phyloP scores from a whole-genome alignment of 306 rosid species.

The Prunus mume region DNA sequence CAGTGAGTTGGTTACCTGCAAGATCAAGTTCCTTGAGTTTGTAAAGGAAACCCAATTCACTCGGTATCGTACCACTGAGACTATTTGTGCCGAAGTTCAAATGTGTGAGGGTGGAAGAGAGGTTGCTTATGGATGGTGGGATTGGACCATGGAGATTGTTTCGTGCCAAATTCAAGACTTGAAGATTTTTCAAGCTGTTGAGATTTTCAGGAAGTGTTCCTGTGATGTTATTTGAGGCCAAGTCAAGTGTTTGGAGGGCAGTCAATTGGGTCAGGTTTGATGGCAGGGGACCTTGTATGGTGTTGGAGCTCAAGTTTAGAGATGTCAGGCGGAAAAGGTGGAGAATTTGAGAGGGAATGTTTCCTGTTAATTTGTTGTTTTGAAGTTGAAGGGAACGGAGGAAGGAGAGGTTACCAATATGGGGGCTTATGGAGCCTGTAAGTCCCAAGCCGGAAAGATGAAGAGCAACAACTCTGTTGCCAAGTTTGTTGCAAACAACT shows the following conservation, averaged over 20 bases:
- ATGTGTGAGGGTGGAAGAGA: constrained; percentile 45
- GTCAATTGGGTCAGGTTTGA: constrained; percentile 54
- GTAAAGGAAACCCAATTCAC: constrained; percentile 43
- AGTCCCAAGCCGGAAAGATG: constrained; percentile 52
- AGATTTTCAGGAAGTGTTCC: constrained; percentile 38
- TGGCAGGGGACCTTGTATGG: constrained; percentile 38
- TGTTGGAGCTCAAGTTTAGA: constrained; percentile 56
- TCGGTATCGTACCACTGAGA: constrained; percentile 53
- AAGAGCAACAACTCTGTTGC: constrained; percentile 46
- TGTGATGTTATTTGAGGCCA: constrained; percentile 42
- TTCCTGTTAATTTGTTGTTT: constrained; percentile 44
- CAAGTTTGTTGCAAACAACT: constrained; percentile 38
- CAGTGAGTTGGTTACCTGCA: constrained; percentile 47
- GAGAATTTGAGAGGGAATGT: constrained; percentile 49
- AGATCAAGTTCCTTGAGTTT: constrained; percentile 56
- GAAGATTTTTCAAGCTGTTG: constrained; percentile 25
- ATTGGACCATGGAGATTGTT: constrained; percentile 48
- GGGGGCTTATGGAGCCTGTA: constrained; percentile 48
- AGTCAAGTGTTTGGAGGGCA: constrained; percentile 47
- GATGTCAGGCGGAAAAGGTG: constrained; percentile 36
- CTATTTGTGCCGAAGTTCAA: constrained; percentile 58
- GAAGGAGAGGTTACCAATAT: constrained; percentile 54
- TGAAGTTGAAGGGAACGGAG: constrained; percentile 50
- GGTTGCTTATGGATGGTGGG: constrained; percentile 50
- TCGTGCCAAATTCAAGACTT: constrained; percentile 42